These are phyloP conservation scores for Elymus sibiricus DNA, from an alignment of 176 grass and related monocot species.

Conservation along the genomic window DNA sequence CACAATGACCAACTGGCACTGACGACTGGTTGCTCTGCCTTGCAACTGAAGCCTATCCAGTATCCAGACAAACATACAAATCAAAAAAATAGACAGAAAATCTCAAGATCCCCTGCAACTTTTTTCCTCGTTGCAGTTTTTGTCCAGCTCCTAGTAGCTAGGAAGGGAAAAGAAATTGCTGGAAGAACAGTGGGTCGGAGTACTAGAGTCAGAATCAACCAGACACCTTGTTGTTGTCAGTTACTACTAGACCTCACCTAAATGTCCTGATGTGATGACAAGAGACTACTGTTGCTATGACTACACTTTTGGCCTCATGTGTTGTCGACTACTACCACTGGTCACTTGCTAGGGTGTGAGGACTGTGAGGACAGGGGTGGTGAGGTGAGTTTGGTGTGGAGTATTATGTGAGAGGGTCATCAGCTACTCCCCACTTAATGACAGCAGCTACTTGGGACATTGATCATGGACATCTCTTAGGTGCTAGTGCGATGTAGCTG, in stretches of 20 bases:
- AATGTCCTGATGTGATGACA: background rate
- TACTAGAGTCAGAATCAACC: background rate
- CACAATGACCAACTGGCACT: constrained; percentile 2
- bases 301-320: too few relatives aligned
- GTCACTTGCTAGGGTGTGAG: too few relatives aligned
- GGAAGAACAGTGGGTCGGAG: background rate
- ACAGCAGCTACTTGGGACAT: background rate
- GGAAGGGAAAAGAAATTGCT: background rate
- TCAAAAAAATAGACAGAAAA: background rate
- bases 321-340: too few relatives aligned
- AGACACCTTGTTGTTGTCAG: background rate
- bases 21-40: background rate
- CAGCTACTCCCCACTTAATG: constrained; percentile 1
- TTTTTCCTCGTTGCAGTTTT: background rate
- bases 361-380: too few relatives aligned
- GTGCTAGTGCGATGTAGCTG: background rate
- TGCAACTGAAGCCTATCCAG: constrained; percentile 20
- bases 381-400: background rate
- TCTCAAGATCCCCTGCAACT: background rate
- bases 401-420: background rate
- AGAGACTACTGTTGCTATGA: background rate
- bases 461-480: background rate
- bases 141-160: background rate
- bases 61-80: background rate
- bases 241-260: background rate